A percentile compares a stretch with the other conserved stretches of the same genome.
phyloP scores from a whole-genome alignment of 352 stramenopile species.

The Phytophthora pseudosyringae region DNA sequence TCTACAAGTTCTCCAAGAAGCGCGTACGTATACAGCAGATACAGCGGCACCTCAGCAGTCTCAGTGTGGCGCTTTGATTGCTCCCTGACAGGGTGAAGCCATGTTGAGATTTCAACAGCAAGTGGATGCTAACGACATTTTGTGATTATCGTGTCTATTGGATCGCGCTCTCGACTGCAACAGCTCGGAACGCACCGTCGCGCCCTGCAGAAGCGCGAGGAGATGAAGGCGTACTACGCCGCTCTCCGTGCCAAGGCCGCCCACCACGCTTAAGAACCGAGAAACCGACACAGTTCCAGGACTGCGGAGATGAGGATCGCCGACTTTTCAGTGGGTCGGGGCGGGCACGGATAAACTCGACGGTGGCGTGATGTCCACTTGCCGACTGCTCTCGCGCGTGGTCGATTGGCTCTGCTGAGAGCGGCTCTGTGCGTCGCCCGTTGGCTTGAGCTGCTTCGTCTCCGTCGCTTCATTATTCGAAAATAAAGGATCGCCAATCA shows the following conservation, averaged over 20 bases:
- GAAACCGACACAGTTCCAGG: conserved; percentile 54
- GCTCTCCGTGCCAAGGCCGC: conserved; percentile 96
- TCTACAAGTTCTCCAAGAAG: conserved; percentile 99
- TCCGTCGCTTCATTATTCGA: conserved; percentile 79
- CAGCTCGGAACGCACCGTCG: conserved; percentile 98
- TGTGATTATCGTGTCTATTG: conserved; percentile 6
- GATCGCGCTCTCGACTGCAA: conserved; percentile 7
- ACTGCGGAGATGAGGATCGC: conserved; percentile 41
- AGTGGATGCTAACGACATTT: conserved; percentile 28
- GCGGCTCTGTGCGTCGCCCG: conserved; percentile 20
- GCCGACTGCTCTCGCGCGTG: conserved; percentile 28
- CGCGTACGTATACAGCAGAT: conserved; percentile 65
- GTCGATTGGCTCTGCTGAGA: conserved; percentile 24
- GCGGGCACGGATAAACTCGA: conserved; percentile 31
- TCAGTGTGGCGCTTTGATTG: background rate
- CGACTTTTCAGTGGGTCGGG: conserved; percentile 36
- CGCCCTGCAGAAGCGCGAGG: conserved; percentile 97
- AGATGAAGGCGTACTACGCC: conserved; percentile 99
- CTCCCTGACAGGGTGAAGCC: background rate
- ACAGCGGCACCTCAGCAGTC: background rate
- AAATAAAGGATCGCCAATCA: conserved; percentile 79
- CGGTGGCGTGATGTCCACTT: conserved; percentile 38
- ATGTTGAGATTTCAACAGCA: background rate
- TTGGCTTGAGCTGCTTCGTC: conserved; percentile 34
- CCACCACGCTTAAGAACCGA: conserved; percentile 60